These are phyloP conservation scores for Holtermanniella nyarrowii DNA, from an alignment of 768 basidiomycete species.

Conservation along the genomic window DNA sequence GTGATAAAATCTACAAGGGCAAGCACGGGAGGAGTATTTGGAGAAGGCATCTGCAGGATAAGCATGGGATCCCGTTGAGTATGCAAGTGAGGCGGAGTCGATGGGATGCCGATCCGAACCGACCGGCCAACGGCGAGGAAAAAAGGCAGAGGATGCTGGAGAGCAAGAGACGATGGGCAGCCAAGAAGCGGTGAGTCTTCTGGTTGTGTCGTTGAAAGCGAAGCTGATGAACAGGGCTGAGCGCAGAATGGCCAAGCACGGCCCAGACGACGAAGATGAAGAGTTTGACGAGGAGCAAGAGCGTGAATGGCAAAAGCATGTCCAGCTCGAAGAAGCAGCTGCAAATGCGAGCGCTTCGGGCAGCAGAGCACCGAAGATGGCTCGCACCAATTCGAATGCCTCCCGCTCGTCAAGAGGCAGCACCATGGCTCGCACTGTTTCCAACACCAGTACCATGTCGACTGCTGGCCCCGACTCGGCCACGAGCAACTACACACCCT, in stretches of 20 bases:
- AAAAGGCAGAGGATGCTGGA: conserved; percentile 38
- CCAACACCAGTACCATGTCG: no score
- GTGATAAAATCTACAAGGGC: conserved; percentile 43
- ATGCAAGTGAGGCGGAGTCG: conserved; percentile 42
- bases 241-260: background rate
- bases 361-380: background rate
- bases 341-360: background rate
- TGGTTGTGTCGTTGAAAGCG: background rate
- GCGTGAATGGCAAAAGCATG: background rate
- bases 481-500: no score
- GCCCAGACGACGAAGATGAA: background rate
- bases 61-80: conserved; percentile 42
- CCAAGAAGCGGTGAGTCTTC: conserved; percentile 39
- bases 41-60: conserved; percentile 43
- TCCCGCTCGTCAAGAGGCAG: no score
- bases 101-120: conserved; percentile 43
- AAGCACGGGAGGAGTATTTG: conserved; percentile 44
- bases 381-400: background rate
- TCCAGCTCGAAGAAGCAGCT: background rate
- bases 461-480: no score
- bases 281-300: background rate
- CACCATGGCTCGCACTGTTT: no score
- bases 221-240: background rate
- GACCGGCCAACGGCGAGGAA: conserved; percentile 40
- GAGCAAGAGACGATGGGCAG: conserved; percentile 42